Base-by-base conservation (phyloP, 179 eudicot species). In the Carnegiea gigantea region DNA sequence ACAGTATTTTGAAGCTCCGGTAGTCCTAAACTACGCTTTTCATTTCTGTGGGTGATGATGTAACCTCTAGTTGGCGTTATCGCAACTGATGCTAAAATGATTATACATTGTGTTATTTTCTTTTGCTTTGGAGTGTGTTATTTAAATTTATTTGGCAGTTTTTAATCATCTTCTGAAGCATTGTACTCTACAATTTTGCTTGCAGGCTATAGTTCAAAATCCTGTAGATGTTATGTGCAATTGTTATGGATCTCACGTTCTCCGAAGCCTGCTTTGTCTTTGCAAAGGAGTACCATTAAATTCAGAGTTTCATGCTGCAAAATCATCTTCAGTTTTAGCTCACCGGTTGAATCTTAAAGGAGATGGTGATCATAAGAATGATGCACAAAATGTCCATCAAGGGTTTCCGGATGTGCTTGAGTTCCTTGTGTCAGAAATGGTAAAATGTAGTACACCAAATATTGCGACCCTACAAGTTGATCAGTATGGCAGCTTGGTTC, bases 171-270 rank as follows among this genome's bases (percentile, higher is more conserved):
- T 26, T 62, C 57, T 64, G 24, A 73, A 62, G 0, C 26, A 44
- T 75, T 48, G 36, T 40, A 1, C 48, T 30, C 36, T 77, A 44
- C 15, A 28, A 33, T 77, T 74, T 70, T 51, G n/a, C 75, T 64
- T 43, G 46, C 92, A 95, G 99, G 94, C 84, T 81, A 86, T 96
- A 38, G 85, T 89, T 40, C 86, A 70, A 21, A 90, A 89, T 75
- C 93, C 97, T 85, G 89, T 91, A 46, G 86, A 88, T 59, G 87
- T 95, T 81, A 92, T 92, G 95, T 88, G 93, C 87, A 88, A 90
- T 85, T 89, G 97, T 84, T 80, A 96, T 84, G 98, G 97, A 80
- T 96, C 99, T 79, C 99, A 96, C 88, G 98, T 96, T 79, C 87
- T 96, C 10, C 88, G 99, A 70, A 92, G 98, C 85, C 90, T 96